Base-by-base conservation (phyloP, 2,329 filamentous ascomycete species). In the Talaromyces sp. region DNA sequence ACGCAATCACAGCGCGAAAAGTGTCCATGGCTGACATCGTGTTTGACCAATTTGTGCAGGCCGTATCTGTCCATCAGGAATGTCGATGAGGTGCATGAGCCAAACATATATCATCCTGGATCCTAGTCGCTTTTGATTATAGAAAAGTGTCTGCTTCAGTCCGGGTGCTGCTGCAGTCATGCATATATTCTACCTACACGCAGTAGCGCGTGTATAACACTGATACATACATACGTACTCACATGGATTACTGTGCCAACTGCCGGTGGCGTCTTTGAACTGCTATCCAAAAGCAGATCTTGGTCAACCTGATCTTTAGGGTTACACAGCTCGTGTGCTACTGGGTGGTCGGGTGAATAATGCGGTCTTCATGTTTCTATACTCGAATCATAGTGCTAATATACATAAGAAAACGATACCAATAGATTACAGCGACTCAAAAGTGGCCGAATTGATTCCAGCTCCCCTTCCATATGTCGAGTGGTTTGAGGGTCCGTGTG, bases 1-100 rank as follows among this genome's bases (percentile, higher is more conserved):
- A 5, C 19, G n/a, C 57, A 60, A 60, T 60, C 39, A 60, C 27
- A 47, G 10, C 10, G 57, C 35, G 41, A 47, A 60, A 60, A 60
- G 57, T 47, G 57, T 33, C 52, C 2, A 27, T n/a, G 50, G 31
- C 50, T 54, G 50, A 52, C 3, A 33, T 15, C 22, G 45, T 27
- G 11, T 15, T 33, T 7, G 49, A 17, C 27, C 22, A 13, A 8
- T 35, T 4, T 13, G 9, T 13, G 31, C 31, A 35, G 50, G 22
- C 31, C n/a, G 50, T 35, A 37, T 22, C 31, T 19, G 50, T 37
- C 37, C 50, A n/a, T 54, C n/a, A 19, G 35, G 17, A 56, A 39
- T 15, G 33, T 37, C 11, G 33, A 56, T 56, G 19, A 56, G 52
- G 25, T 56, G 33, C 52, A 56, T 37, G 22, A 37, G 49, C 49